These are phyloP conservation scores for Backusella tuberculispora DNA, from an alignment of 192 early-diverging fungal species.

Conservation along the genomic window DNA sequence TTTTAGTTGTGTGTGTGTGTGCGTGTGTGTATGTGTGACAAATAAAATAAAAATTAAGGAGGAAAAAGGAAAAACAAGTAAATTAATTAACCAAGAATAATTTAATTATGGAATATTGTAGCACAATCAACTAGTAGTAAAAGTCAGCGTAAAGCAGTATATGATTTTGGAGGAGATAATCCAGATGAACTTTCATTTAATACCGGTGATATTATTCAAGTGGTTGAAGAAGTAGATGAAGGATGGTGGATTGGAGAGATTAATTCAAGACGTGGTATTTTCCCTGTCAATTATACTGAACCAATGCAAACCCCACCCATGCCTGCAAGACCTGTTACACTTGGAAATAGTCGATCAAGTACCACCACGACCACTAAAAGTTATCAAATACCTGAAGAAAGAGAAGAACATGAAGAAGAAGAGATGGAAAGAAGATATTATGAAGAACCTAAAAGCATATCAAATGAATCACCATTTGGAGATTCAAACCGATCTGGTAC, in stretches of 20 bases:
- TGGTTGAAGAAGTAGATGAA: conserved; percentile 86
- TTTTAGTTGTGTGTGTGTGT: background rate
- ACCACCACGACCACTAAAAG: background rate
- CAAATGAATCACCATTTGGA: background rate
- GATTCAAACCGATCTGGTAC: conserved; percentile 4
- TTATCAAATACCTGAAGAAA: conserved; percentile 6
- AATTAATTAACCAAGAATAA: conserved; percentile 9
- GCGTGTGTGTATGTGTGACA: background rate
- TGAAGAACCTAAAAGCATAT: background rate
- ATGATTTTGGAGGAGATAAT: conserved; percentile 82
- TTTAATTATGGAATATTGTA: conserved; percentile 20
- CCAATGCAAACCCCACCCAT: conserved; percentile 33
- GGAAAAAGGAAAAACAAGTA: background rate
- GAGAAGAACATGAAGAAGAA: background rate
- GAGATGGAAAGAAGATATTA: background rate
- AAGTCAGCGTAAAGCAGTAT: conserved; percentile 75
- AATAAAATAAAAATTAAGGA: background rate
- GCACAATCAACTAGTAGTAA: conserved; percentile 34
- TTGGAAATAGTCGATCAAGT: background rate
- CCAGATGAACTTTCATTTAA: conserved; percentile 82
- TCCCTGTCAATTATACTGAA: conserved; percentile 93
- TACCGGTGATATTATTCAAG: conserved; percentile 86
- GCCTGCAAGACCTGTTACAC: conserved; percentile 8
- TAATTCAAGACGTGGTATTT: conserved; percentile 71
- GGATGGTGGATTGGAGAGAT: conserved; percentile 96